Evolutionary conservation across 202 grass and related monocot species (phyloP).

Genomic region (Eragrostis tef): DNA sequence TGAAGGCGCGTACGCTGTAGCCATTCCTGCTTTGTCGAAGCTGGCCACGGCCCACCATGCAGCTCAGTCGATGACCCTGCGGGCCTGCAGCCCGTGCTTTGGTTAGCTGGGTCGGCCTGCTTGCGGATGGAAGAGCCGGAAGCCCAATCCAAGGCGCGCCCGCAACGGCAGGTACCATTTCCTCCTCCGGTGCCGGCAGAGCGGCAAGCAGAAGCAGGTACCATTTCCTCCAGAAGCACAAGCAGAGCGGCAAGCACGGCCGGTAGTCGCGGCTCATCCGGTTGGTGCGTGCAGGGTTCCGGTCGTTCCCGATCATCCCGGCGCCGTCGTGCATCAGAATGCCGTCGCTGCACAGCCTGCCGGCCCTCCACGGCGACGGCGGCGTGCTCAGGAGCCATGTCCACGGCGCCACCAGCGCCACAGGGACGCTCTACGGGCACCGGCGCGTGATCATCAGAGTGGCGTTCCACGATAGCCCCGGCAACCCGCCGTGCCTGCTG

Average conservation of each 20-base stretch:
- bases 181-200: constrained; percentile 33
- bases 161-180: too few species aligned
- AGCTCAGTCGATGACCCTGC: too few species aligned
- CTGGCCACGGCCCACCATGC: too few species aligned
- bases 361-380: constrained; percentile 29
- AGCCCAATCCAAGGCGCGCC: too few species aligned
- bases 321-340: constrained; percentile 54
- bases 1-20: too few species aligned
- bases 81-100: too few species aligned
- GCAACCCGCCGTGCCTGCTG: constrained; percentile 59
- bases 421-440: constrained; percentile 81
- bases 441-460: constrained; percentile 70
- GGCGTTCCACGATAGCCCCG: constrained; percentile 76
- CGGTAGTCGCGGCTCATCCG: constrained; percentile 56
- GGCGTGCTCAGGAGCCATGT: constrained; percentile 42
- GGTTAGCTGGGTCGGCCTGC: too few species aligned
- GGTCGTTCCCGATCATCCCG: constrained; percentile 72
- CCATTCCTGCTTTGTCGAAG: too few species aligned
- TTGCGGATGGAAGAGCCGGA: too few species aligned
- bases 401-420: constrained; percentile 64
- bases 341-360: constrained; percentile 48
- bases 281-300: constrained; percentile 71
- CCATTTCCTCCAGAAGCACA: not conserved
- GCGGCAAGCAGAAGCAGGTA: too few species aligned
- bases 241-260: constrained; percentile 49